phyloP scores from a whole-genome alignment of 1,284 basidiomycete species.

The Thelephora terrestris region DNA sequence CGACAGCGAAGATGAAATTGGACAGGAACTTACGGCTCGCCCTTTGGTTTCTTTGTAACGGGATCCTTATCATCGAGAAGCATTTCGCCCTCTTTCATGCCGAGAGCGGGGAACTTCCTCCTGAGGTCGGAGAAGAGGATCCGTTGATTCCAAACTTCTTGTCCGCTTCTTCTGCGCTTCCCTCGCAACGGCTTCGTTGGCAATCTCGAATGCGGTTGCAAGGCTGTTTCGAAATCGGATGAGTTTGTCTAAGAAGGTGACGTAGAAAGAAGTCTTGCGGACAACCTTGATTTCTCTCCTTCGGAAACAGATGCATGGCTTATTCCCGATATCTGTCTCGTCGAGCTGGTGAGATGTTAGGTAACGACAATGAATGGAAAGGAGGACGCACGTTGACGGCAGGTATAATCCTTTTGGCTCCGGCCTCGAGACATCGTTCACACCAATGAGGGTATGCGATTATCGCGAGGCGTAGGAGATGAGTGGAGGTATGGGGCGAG shows the following conservation, averaged over 20 bases:
- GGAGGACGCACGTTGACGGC: conserved; percentile 20
- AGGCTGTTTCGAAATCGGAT: conserved; percentile 74
- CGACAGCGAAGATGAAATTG: conserved; percentile 1
- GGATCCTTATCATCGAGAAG: conserved; percentile 69
- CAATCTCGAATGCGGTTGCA: conserved; percentile 60
- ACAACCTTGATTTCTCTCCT: conserved; percentile 90
- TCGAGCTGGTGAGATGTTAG: conserved; percentile 50
- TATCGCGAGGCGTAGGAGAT: conserved; percentile 17
- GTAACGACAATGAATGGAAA: conserved; percentile 5
- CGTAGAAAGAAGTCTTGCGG: conserved; percentile 89
- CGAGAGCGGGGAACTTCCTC: conserved; percentile 59
- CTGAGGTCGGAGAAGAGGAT: conserved; percentile 72
- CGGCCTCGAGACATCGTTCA: conserved; percentile 22
- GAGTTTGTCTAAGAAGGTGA: conserved; percentile 82
- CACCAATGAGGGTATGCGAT: conserved; percentile 23
- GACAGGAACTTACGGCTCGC: conserved; percentile 32
- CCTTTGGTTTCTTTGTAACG: conserved; percentile 47
- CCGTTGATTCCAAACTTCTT: conserved; percentile 72
- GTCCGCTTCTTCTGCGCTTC: conserved; percentile 69
- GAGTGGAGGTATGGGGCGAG: conserved; percentile 17
- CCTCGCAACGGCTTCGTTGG: conserved; percentile 59
- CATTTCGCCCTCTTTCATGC: conserved; percentile 75
- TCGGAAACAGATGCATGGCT: conserved; percentile 98
- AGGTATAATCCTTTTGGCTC: conserved; percentile 23
- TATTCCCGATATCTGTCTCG: conserved; percentile 82